phyloP scores from a whole-genome alignment of 306 rosid species.

The Rosa chinensis region DNA sequence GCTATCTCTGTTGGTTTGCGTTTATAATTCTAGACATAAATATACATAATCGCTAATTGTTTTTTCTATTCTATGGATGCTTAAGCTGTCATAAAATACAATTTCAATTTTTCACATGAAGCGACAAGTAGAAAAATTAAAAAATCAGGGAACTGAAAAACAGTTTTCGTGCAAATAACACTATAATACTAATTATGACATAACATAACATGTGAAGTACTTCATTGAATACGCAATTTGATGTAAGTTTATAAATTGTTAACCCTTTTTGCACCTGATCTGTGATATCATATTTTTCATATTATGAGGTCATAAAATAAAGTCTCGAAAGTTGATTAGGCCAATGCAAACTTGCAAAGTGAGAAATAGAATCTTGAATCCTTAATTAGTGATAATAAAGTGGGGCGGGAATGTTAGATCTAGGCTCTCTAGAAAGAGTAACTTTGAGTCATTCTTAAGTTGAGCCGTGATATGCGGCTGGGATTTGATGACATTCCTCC shows the following conservation, averaged over 20 bases:
- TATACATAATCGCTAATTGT: no score
- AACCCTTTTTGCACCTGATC: no score
- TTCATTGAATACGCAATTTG: not conserved
- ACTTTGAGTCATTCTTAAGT: slow-evolving; percentile 31
- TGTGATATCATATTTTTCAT: slow-evolving; percentile 11
- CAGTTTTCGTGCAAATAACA: no score
- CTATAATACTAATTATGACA: no score
- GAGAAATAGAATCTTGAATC: slow-evolving; percentile 18
- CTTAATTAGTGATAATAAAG: not conserved
- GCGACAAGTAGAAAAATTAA: not conserved
- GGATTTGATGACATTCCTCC: slow-evolving; percentile 33
- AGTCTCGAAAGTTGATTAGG: not conserved
- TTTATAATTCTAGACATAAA: not conserved
- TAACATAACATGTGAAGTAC: no score
- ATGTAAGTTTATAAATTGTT: not conserved
- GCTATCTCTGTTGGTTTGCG: not conserved
- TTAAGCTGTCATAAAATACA: no score
- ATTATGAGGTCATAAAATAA: slow-evolving; percentile 29
- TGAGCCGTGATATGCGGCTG: slow-evolving; percentile 60
- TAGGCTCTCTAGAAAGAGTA: not conserved
- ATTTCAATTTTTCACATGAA: not conserved
- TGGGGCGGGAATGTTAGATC: not conserved
- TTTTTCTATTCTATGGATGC: no score
- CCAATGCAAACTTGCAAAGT: slow-evolving; percentile 17
- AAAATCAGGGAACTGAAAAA: not conserved